A percentile compares a stretch with the other conserved stretches of the same genome.
Evolutionary conservation across 2,329 filamentous ascomycete genomes (phyloP).

Genomic region (Aspergillus floridensis): DNA sequence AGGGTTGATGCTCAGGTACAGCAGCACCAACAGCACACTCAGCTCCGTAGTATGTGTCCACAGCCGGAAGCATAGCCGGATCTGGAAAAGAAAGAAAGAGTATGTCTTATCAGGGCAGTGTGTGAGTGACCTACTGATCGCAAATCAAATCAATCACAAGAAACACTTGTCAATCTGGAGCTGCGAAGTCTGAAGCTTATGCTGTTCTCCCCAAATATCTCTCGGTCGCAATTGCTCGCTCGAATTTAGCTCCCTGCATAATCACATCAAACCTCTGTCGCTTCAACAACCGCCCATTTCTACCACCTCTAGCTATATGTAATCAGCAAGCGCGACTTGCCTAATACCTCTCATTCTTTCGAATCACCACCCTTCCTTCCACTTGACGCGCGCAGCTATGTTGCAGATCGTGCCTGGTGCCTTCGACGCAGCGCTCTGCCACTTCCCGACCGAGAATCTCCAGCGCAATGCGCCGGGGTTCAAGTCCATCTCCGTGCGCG

Average conservation of each 20-base stretch:
- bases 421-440: slow-evolving; percentile 10
- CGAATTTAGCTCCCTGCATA: background rate
- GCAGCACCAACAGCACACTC: background rate
- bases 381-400: slow-evolving; percentile 5
- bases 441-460: slow-evolving; percentile 13
- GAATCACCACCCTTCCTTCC: background rate
- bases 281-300: too few species aligned
- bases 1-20: background rate
- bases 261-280: too few species aligned
- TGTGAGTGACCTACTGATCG: background rate
- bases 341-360: background rate
- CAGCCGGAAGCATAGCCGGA: background rate
- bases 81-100: background rate
- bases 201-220: background rate
- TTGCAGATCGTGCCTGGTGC: slow-evolving; percentile 10
- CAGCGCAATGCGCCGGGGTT: slow-evolving; percentile 4
- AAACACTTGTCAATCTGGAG: background rate
- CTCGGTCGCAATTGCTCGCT: background rate
- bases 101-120: background rate
- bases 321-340: background rate
- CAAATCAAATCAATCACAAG: background rate
- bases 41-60: too few species aligned
- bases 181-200: background rate
- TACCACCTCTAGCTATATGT: background rate
- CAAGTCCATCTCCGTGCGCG: slow-evolving; percentile 8